These are phyloP conservation scores for Beauveria pseudobassiana DNA, from an alignment of 2,329 filamentous ascomycete genomes.

Conservation along the genomic window DNA sequence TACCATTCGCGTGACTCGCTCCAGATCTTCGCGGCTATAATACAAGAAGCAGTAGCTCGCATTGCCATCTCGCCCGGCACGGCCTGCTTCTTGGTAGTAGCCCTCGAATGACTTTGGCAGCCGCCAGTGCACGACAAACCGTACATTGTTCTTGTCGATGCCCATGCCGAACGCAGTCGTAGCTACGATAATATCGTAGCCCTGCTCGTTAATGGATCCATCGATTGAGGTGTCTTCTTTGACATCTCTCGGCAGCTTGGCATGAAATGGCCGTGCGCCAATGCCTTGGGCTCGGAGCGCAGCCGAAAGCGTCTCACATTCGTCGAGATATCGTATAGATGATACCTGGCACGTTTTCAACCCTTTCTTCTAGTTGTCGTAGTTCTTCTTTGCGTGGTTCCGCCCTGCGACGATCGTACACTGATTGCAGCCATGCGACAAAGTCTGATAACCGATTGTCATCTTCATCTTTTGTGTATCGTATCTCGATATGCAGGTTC, in stretches of 20 bases:
- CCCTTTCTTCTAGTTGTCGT: constrained; percentile 41
- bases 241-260: constrained; percentile 57
- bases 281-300: constrained; percentile 61
- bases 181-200: constrained; percentile 87
- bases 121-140: constrained; percentile 93
- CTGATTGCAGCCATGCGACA: constrained; percentile 64
- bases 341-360: constrained; percentile 64
- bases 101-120: constrained; percentile 91
- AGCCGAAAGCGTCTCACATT: constrained; percentile 64
- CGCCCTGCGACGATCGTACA: constrained; percentile 60
- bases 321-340: constrained; percentile 73
- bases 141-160: constrained; percentile 90
- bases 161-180: constrained; percentile 98
- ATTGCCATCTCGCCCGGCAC: constrained; percentile 83
- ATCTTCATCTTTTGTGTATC: constrained; percentile 70
- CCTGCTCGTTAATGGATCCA: constrained; percentile 66
- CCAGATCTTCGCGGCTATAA: constrained; percentile 80
- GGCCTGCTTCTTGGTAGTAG: constrained; percentile 91
- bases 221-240: constrained; percentile 64
- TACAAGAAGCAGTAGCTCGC: constrained; percentile 83
- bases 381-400: constrained; percentile 54
- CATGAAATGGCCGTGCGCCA: constrained; percentile 66
- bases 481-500: constrained; percentile 86
- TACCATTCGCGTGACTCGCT: constrained; percentile 58
- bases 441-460: constrained; percentile 68